phyloP scores from a whole-genome alignment of 169 alveolate species.

The Pseudocohnilembus persalinus region DNA sequence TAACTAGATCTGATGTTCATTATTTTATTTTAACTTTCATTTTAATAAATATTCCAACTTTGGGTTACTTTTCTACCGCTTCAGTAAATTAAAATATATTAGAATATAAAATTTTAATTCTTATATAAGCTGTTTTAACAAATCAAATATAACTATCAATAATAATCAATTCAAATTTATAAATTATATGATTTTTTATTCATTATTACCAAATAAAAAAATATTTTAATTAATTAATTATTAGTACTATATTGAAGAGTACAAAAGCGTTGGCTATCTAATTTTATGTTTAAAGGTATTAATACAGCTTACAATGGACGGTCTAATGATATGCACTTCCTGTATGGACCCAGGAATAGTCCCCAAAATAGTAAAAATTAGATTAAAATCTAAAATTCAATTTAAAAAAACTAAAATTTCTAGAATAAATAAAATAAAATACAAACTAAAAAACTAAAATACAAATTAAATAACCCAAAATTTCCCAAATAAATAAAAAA shows the following conservation, averaged over 20 bases:
- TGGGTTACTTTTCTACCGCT: background rate
- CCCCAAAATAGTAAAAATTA: slow-evolving; percentile 35
- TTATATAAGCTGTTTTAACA: background rate
- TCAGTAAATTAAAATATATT: background rate
- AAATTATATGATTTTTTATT: too few relatives aligned
- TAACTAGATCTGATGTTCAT: background rate
- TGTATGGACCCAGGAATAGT: slow-evolving; percentile 46
- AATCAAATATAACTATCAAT: background rate
- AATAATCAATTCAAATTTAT: background rate
- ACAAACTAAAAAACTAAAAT: too few relatives aligned
- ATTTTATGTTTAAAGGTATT: background rate
- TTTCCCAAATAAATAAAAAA: too few relatives aligned
- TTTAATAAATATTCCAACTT: background rate
- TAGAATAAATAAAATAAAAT: too few relatives aligned
- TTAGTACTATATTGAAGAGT: slow-evolving; percentile 3
- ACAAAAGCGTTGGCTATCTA: background rate
- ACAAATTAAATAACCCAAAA: too few relatives aligned
- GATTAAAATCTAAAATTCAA: background rate
- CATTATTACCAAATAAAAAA: background rate
- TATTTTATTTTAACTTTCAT: background rate
- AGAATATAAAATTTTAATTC: too few relatives aligned
- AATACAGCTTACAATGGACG: background rate
- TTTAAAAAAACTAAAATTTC: background rate
- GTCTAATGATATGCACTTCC: background rate
- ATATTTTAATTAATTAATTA: background rate